phyloP scores from a whole-genome alignment of 2,329 filamentous ascomycete species.

The Ploettnerulaceae sp. region DNA sequence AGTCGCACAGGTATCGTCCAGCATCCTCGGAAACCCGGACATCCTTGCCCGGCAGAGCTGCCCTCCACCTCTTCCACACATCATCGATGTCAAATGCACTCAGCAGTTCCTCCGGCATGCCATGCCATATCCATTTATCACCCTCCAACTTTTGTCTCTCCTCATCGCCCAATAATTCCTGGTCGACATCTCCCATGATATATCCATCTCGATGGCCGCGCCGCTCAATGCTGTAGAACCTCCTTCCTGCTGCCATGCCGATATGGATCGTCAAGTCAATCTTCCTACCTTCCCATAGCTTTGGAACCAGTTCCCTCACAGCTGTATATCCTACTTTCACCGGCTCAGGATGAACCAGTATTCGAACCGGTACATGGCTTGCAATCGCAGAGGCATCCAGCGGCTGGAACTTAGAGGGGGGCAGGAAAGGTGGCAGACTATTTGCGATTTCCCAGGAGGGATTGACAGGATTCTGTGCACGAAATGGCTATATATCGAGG shows the following conservation, averaged over 20 bases:
- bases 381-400: conserved; percentile 31
- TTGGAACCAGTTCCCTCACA: conserved; percentile 59
- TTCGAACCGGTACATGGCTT: conserved; percentile 46
- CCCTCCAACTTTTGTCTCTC: conserved; percentile 38
- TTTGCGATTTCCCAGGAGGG: conserved; percentile 76
- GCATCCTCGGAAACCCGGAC: conserved; percentile 63
- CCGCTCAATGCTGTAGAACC: conserved; percentile 67
- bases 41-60: conserved; percentile 42
- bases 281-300: conserved; percentile 42
- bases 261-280: conserved; percentile 72
- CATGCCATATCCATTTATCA: conserved; percentile 50
- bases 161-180: conserved; percentile 46
- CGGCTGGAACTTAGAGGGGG: conserved; percentile 32
- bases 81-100: conserved; percentile 55
- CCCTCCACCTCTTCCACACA: conserved; percentile 52
- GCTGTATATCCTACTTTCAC: conserved; percentile 67
- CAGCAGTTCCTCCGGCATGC: conserved; percentile 49
- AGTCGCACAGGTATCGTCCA: conserved; percentile 72
- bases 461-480: conserved; percentile 65
- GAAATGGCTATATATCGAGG: conserved; percentile 59
- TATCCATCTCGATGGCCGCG: conserved; percentile 70
- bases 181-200: conserved; percentile 64
- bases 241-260: conserved; percentile 65
- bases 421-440: conserved; percentile 60
- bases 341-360: conserved; percentile 60